Conservation (phyloP, 768 basidiomycete species). For the Calocera cornea region DNA sequence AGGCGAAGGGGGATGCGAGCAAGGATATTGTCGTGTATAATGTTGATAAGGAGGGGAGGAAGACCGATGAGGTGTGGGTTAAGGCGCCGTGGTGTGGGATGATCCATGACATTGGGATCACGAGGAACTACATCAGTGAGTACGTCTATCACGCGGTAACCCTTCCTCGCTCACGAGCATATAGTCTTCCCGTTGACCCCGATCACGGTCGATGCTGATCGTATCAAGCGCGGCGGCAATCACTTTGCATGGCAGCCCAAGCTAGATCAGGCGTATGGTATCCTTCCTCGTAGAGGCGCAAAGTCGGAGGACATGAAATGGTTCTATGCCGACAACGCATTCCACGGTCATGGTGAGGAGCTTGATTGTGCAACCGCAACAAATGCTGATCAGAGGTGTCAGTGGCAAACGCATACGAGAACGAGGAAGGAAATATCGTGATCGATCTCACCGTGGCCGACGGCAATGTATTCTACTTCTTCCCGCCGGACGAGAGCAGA, state of each 20-base stretch:
- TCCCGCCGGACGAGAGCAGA: slow-evolving; percentile 5
- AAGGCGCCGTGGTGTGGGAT: slow-evolving; percentile 9
- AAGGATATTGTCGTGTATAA: slow-evolving; percentile 7
- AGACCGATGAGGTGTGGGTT: slow-evolving; percentile 10
- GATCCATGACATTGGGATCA: slow-evolving; percentile 12
- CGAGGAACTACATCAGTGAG: slow-evolving; percentile 9
- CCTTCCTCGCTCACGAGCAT: neutral
- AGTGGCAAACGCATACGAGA: slow-evolving; percentile 2
- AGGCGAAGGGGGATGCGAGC: slow-evolving; percentile 9
- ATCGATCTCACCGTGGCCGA: slow-evolving; percentile 1
- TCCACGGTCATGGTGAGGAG: slow-evolving; percentile 5
- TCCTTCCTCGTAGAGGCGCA: slow-evolving; percentile 4
- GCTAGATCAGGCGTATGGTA: slow-evolving; percentile 8
- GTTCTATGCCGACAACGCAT: slow-evolving; percentile 9
- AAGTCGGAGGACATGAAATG: slow-evolving; percentile 10
- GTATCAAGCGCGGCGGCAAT: slow-evolving; percentile 11
- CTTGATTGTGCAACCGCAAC: too few species aligned
- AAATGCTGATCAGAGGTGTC: neutral
- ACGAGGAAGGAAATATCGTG: neutral
- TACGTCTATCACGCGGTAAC: neutral
- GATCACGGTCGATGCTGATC: neutral
- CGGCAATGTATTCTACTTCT: slow-evolving; percentile 8
- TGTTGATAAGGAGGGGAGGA: slow-evolving; percentile 6
- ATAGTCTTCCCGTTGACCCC: slow-evolving; percentile 9
- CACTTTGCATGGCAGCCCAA: slow-evolving; percentile 4